Evolutionary conservation across 371 early-diverging fungal species (phyloP).

Genomic region (Mortierella sp.): DNA sequence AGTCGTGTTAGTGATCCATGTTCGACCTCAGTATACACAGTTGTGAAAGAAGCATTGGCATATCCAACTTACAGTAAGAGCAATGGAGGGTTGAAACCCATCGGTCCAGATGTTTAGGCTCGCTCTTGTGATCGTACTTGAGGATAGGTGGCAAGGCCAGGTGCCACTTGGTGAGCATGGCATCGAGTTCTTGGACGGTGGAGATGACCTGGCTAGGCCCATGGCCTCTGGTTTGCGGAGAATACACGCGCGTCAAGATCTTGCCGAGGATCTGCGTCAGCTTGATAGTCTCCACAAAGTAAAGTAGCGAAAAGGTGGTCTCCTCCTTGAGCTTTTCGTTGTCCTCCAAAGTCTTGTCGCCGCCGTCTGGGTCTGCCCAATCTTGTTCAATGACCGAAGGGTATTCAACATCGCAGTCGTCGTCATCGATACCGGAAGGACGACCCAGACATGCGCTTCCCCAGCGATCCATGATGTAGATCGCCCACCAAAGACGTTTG

Average conservation of each 20-base stretch:
- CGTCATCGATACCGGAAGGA: constrained; percentile 41
- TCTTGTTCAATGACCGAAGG: constrained; percentile 48
- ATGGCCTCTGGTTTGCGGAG: constrained; percentile 37
- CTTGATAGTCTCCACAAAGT: constrained; percentile 48
- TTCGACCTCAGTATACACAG: too few relatives aligned
- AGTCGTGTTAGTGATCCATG: not conserved
- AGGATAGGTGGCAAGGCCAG: constrained; percentile 35
- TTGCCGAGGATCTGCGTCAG: constrained; percentile 43
- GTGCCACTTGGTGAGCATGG: constrained; percentile 47
- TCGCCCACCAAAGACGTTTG: constrained; percentile 72
- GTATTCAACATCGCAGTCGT: constrained; percentile 45
- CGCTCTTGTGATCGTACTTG: constrained; percentile 32
- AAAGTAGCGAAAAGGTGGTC: constrained; percentile 21
- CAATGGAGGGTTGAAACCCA: constrained; percentile 44
- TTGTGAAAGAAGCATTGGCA: too few relatives aligned
- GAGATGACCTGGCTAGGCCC: constrained; percentile 36
- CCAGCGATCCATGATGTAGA: constrained; percentile 69
- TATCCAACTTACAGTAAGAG: constrained; percentile 42
- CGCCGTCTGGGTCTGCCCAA: constrained; percentile 36
- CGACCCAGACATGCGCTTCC: constrained; percentile 52
- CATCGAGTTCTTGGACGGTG: constrained; percentile 39
- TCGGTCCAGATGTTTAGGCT: constrained; percentile 15
- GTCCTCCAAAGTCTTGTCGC: constrained; percentile 14
- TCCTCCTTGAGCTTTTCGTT: constrained; percentile 28
- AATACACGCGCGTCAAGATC: constrained; percentile 39